These are phyloP conservation scores for Chrysophaeum taylorii DNA, from an alignment of 352 stramenopile species.

Conservation along the genomic window DNA sequence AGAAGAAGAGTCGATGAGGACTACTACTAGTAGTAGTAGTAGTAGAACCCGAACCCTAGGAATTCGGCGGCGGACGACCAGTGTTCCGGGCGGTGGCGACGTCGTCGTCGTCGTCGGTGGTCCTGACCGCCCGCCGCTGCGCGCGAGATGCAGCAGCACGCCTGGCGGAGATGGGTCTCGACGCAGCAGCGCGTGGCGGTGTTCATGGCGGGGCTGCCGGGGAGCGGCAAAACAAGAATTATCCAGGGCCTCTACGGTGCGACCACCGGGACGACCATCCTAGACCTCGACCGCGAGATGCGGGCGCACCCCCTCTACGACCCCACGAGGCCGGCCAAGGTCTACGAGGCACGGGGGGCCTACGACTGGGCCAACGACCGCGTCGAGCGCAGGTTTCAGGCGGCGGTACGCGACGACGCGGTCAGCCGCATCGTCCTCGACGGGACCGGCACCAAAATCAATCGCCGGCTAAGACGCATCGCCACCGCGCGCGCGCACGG, in stretches of 20 bases:
- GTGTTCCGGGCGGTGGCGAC: no score
- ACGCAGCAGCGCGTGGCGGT: conserved; percentile 16
- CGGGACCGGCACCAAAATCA: conserved; percentile 13
- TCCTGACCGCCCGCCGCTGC: no score
- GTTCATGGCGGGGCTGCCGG: conserved; percentile 17
- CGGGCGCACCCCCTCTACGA: conserved; percentile 1
- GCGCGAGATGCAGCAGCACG: no score
- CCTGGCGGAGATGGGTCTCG: no score
- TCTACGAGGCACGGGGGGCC: conserved; percentile 7
- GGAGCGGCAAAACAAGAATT: conserved; percentile 13
- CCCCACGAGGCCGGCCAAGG: neutral
- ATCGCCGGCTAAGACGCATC: conserved; percentile 15
- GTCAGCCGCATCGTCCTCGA: conserved; percentile 12
- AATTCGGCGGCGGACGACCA: no score
- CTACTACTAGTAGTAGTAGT: no score
- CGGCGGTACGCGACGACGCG: neutral
- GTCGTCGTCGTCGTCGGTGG: no score
- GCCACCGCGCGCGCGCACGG: conserved; percentile 3
- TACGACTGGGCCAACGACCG: conserved; percentile 17
- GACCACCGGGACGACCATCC: neutral
- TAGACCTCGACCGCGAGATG: conserved; percentile 13
- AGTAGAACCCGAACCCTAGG: no score
- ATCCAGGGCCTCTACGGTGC: conserved; percentile 2
- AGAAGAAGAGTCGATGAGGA: no score
- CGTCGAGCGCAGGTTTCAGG: conserved; percentile 18